These are phyloP conservation scores for Phytophthora boehmeriae DNA, from an alignment of 352 stramenopile species.

Conservation along the genomic window DNA sequence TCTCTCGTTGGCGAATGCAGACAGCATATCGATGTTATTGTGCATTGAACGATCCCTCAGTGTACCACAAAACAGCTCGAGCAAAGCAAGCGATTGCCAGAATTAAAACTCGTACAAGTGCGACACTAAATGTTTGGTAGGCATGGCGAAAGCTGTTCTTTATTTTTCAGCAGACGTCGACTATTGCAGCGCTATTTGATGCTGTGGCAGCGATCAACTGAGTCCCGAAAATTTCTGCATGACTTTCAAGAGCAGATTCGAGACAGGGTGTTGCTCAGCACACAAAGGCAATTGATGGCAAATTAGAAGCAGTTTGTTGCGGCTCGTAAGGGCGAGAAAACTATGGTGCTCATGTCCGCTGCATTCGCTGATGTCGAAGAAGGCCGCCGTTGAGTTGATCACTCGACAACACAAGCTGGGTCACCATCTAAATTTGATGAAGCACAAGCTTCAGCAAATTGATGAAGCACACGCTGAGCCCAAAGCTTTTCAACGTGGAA, in stretches of 20 bases:
- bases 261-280: constrained; percentile 15
- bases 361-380: constrained; percentile 38
- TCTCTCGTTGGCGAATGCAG: constrained; percentile 47
- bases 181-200: constrained; percentile 32
- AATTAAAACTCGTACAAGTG: constrained; percentile 6
- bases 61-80: constrained; percentile 10
- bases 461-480: no score
- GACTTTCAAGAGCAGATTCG: constrained; percentile 34
- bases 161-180: constrained; percentile 24
- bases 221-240: constrained; percentile 13
- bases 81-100: constrained; percentile 6
- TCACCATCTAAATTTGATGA: constrained; percentile 42
- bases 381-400: neutral
- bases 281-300: constrained; percentile 15
- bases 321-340: constrained; percentile 33
- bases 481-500: constrained; percentile 47
- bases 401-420: constrained; percentile 28
- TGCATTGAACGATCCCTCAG: constrained; percentile 9
- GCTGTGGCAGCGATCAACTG: constrained; percentile 23
- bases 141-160: constrained; percentile 48
- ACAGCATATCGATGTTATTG: constrained; percentile 47
- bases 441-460: constrained; percentile 23
- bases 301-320: constrained; percentile 40
- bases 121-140: constrained; percentile 33
- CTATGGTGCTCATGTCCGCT: constrained; percentile 33